Evolutionary conservation across 495 filamentous ascomycete genomes (phyloP), one percentile per base, ranked within the genome.

Genomic region (Lichenothelia convexa): DNA sequence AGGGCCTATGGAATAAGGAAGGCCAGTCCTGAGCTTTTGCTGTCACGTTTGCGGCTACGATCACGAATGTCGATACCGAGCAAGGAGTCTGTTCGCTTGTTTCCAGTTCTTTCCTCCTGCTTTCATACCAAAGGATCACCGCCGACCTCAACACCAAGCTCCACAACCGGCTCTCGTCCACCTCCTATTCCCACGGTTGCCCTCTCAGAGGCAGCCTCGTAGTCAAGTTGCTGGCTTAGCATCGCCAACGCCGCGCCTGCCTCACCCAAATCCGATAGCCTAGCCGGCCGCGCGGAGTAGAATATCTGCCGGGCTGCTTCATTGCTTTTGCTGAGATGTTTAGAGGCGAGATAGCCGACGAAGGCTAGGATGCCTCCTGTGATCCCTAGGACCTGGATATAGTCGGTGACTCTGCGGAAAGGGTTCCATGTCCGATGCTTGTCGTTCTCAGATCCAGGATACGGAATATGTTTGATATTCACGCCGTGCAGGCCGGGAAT

Each of bases 221-320:
- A 8, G 31, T 18, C 17, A 12, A 33, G 13, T 18, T 18, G 9
- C 31, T 9, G n/a, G 19, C 9, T 11, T 18, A 46, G 15, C 2
- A 21, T 36, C 11, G 18, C 32, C 18, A 48, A 33, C n/a, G 45
- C 32, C 15, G 44, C 46, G n/a, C 46, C 46, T 9, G 46, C 46
- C 23, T 48, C 46, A 6, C 46, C 46, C 44, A 48, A 42, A 12
- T 47, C 44, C 4, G 19, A 13, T 3, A 46, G 17, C 1, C 5
- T 21, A 33, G 31, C 16, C 9, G 1, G 31, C 3, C n/a, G 31
- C 8, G 3, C 16, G 31, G 9, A 12, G 31, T n/a, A n/a, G n/a
- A n/a, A n/a, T n/a, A 33, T 18, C 31, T n/a, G 17, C 8, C 19
- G 11, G 31, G 9, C 17, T 18, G 31, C 31, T 1, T 33, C 31